phyloP scores from a whole-genome alignment of 768 basidiomycete species.

The Phlebiopsis flavidoalba region DNA sequence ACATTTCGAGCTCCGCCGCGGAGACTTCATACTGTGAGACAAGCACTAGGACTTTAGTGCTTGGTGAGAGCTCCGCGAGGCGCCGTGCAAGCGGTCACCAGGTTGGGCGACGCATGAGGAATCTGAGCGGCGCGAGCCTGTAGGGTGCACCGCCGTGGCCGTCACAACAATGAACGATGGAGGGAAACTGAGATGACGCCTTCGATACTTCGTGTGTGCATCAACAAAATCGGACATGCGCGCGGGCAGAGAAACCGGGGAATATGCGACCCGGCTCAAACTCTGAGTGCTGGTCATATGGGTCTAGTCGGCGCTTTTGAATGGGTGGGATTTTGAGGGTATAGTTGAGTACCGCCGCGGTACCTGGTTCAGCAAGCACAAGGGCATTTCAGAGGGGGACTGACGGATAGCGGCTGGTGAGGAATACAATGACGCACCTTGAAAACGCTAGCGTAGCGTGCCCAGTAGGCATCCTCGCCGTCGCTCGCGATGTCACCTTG shows the following conservation, averaged over 20 bases:
- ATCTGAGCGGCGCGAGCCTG: constrained; percentile 16
- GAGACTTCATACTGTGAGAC: constrained; percentile 5
- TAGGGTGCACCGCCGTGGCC: not conserved
- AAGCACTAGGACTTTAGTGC: constrained; percentile 14
- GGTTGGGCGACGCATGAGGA: constrained; percentile 28
- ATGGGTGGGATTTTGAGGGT: constrained; percentile 47
- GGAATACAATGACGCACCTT: constrained; percentile 43
- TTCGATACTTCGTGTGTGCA: constrained; percentile 15
- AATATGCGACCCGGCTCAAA: constrained; percentile 18
- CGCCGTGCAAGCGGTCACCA: constrained; percentile 22
- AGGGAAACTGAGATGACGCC: constrained; percentile 20
- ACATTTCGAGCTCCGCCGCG: constrained; percentile 9
- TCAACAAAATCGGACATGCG: constrained; percentile 13
- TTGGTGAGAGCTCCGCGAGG: constrained; percentile 23
- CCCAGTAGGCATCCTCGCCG: constrained; percentile 70
- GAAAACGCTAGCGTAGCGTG: constrained; percentile 63
- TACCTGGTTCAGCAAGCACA: constrained; percentile 45
- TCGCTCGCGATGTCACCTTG: constrained; percentile 23
- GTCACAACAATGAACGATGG: constrained; percentile 10
- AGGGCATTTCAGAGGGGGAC: not conserved
- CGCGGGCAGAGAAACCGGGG: constrained; percentile 19
- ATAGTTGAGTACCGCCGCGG: constrained; percentile 69
- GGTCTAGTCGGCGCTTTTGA: constrained; percentile 24
- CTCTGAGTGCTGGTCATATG: constrained; percentile 13
- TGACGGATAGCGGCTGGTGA: too few relatives aligned